Base-by-base conservation (phyloP, 345 rosid species). In the Psidium guajava region DNA sequence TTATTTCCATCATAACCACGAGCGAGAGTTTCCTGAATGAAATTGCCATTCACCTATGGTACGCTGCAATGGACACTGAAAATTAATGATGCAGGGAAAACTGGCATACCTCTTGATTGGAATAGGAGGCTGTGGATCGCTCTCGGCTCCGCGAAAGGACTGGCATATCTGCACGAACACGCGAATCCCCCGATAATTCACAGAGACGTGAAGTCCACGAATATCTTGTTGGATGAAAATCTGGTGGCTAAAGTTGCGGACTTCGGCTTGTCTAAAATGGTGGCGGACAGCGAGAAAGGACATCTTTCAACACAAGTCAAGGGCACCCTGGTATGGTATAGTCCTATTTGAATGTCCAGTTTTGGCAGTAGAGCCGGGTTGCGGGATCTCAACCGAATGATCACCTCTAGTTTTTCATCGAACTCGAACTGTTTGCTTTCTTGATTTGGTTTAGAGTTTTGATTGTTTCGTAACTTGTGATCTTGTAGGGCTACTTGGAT, bases 161-260 rank as follows among this genome's bases (percentile, higher is more conserved):
- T 89, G 40, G 89, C 89, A 52, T 89, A 89, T 85, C 84, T 89
- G 69, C 91, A 89, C 25, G 91, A 89, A 82, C 86, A 82, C 2
- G 89, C 91, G 2, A 57, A 87, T 74, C 91, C 91, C 28, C 89
- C 89, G 40, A 86, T 89, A 27, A 89, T 89, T 82, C 91, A 89
- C 75, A 85, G 91, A 85, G 91, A 89, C 2, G 81, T 89, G 0
- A 89, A 89, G 69, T 89, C 91, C 12, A 86, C 57, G 27, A 89
- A 89, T 52, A 87, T 89, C 77, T 84, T 89, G 55, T 42, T 89
- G 56, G 89, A 87, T 18, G 85, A 89, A 20, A 82, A 77, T n/a
- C 61, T 86, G 82, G 84, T 69, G 18, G 89, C 91, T 54, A 89
- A 89, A 42, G 91, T 89, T 16, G 86, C 89, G 4, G 91, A 89